Evolutionary conservation across 495 filamentous ascomycete genomes (phyloP), one percentile per base, ranked within the genome.

Genomic region (Amniculicola lignicola): DNA sequence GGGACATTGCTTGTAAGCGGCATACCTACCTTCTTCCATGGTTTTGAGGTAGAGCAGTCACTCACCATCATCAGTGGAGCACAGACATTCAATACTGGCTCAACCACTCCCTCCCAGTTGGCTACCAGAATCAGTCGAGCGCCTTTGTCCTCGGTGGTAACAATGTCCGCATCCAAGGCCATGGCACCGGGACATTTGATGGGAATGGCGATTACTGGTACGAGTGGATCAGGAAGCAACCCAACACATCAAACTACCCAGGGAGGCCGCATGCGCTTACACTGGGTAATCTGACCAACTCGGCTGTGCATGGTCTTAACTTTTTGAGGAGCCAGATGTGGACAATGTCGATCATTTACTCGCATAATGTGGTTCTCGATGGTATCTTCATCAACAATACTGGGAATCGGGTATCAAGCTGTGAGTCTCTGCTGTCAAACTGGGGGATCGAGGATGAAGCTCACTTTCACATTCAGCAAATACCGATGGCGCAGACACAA

Each of bases 131-230:
- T 43, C 74, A 77, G 51, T 75, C 72, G 2, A 72, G 75, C 0
- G 76, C 74, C 0, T 77, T 70, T 66, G 58, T 72, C n/a, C 57
- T 79, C 2, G 75, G 74, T 18, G 76, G 76, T 2, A 66, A 67
- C 23, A 73, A 73, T 22, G 67, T 77, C 40, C 59, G 59, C 27
- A 54, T 75, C 24, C 57, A 70, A 22, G 71, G 72, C 24, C 48
- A 70, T 42, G 74, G 71, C 9, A 46, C 53, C 16, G 76, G 76
- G 11, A 73, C 70, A 31, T 64, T 78, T 18, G 66, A 77, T 49
- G 76, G 76, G 14, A 76, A 78, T 44, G 76, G 76, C 6, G 74
- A 77, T 42, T 60, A 67, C 2, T 79, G 76, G 73, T 75, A 77
- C 44, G 62, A 68, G 46, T 72, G 57, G 45, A 61, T 67, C 22